Percentiles rank a stretch among this genome's conserved stretches.
phyloP scores from a whole-genome alignment of 176 grass and related monocot species.

The Juncus inflexus region DNA sequence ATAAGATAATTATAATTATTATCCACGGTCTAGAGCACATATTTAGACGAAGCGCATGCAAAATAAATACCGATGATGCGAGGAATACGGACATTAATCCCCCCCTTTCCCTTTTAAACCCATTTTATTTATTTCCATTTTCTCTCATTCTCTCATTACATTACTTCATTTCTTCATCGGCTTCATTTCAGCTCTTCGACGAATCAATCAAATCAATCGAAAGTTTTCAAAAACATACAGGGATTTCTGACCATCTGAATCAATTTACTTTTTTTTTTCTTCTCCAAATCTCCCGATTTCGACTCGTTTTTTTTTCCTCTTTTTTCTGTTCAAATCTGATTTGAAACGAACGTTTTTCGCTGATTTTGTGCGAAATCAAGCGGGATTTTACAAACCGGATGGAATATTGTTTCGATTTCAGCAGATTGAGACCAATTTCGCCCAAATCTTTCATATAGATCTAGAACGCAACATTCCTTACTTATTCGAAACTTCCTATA shows the following conservation, averaged over 20 bases:
- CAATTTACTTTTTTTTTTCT: not conserved
- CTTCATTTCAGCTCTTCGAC: not conserved
- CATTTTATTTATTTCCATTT: not conserved
- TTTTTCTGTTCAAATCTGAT: conserved; percentile 20
- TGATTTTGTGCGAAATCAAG: too few species aligned
- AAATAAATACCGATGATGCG: not conserved
- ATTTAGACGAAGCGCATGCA: not conserved
- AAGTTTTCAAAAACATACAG: not conserved
- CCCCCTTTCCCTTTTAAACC: not conserved
- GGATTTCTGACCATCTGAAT: conserved; percentile 2
- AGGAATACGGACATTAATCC: not conserved
- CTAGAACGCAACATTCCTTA: conserved; percentile 11
- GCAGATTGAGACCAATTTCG: not conserved
- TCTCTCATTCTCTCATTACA: not conserved
- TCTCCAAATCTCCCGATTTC: not conserved
- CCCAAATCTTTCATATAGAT: not conserved
- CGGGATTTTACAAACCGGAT: too few species aligned
- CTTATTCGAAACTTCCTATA: not conserved
- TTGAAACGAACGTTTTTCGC: too few species aligned
- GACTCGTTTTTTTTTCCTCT: not conserved
- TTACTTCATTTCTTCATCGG: not conserved
- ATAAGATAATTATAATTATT: too few species aligned
- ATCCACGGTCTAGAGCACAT: conserved; percentile 1
- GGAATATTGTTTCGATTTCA: too few species aligned
- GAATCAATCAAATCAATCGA: not conserved